Conservation (phyloP, 2,329 filamentous ascomycete species). For the Trichoderma sp. region DNA sequence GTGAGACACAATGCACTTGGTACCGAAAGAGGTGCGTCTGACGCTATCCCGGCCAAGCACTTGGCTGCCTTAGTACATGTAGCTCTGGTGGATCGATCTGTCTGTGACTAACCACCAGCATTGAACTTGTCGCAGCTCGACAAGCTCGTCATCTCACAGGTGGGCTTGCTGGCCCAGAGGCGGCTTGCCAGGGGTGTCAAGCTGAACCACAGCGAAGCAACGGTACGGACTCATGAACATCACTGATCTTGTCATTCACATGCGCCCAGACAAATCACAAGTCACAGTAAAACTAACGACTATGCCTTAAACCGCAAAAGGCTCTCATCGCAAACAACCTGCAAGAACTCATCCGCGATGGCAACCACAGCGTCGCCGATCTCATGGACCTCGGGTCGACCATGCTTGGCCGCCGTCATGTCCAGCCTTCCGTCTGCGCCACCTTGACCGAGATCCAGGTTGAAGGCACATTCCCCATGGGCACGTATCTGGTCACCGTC, state of each 20-base stretch:
- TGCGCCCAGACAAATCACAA: neutral
- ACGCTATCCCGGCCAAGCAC: neutral
- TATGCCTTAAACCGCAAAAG: too few species aligned
- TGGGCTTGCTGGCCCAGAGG: slow-evolving; percentile 82
- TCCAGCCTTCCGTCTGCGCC: slow-evolving; percentile 74
- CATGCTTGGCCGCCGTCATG: slow-evolving; percentile 90
- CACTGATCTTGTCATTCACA: neutral
- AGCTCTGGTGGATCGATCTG: neutral
- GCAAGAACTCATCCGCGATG: slow-evolving; percentile 97
- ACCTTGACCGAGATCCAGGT: slow-evolving; percentile 85
- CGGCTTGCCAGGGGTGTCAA: slow-evolving; percentile 83
- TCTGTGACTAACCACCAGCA: neutral
- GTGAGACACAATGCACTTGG: slow-evolving; percentile 41
- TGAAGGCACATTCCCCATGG: slow-evolving; percentile 86
- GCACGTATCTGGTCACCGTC: slow-evolving; percentile 92
- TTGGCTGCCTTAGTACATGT: neutral
- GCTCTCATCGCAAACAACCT: slow-evolving; percentile 83
- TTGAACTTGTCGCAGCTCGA: slow-evolving; percentile 62
- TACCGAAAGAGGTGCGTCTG: slow-evolving; percentile 46
- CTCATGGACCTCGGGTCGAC: slow-evolving; percentile 89
- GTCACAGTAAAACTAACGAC: too few species aligned
- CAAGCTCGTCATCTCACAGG: slow-evolving; percentile 89
- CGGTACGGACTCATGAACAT: slow-evolving; percentile 46
- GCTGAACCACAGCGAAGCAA: slow-evolving; percentile 87
- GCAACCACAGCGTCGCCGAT: slow-evolving; percentile 83